Conservation (phyloP, 2,329 filamentous ascomycete genomes). For the Aspergillus fructus region DNA sequence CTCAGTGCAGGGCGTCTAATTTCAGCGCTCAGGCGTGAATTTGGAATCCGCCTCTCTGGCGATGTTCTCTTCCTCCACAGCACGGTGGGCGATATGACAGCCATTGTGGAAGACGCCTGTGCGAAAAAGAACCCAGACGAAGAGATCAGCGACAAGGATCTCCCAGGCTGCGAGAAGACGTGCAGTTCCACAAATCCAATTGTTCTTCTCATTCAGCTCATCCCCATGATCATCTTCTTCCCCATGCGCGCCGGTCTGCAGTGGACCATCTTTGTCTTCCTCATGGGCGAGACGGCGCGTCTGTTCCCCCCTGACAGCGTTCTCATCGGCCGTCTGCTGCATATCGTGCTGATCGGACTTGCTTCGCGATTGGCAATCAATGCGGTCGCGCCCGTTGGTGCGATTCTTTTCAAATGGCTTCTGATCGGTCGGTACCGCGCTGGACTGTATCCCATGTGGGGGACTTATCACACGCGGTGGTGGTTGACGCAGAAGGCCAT, state of each 20-base stretch:
- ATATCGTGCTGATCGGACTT: slow-evolving; percentile 48
- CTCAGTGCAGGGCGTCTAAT: slow-evolving; percentile 54
- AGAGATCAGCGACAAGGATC: neutral
- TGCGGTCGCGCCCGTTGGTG: slow-evolving; percentile 46
- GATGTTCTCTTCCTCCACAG: slow-evolving; percentile 53
- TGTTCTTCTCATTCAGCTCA: slow-evolving; percentile 52
- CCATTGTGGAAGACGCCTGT: slow-evolving; percentile 18
- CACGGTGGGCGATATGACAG: slow-evolving; percentile 41
- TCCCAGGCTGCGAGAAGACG: slow-evolving; percentile 30
- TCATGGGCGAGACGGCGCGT: slow-evolving; percentile 35
- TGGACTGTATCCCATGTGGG: slow-evolving; percentile 62
- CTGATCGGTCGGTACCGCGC: slow-evolving; percentile 55
- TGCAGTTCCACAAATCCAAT: slow-evolving; percentile 51
- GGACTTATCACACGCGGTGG: slow-evolving; percentile 58
- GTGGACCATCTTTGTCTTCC: slow-evolving; percentile 55
- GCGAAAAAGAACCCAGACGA: neutral
- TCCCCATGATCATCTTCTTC: slow-evolving; percentile 52
- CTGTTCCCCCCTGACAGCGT: slow-evolving; percentile 41
- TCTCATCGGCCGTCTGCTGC: slow-evolving; percentile 49
- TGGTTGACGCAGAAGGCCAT: slow-evolving; percentile 59
- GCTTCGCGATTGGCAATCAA: slow-evolving; percentile 44
- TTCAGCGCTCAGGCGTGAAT: slow-evolving; percentile 52
- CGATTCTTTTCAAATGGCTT: slow-evolving; percentile 56
- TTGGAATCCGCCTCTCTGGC: slow-evolving; percentile 51
- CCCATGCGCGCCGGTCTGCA: slow-evolving; percentile 53